Evolutionary conservation across 2,329 filamentous ascomycete species (phyloP), one percentile per base, ranked within the genome.

Genomic region (Penicillium paneum): DNA sequence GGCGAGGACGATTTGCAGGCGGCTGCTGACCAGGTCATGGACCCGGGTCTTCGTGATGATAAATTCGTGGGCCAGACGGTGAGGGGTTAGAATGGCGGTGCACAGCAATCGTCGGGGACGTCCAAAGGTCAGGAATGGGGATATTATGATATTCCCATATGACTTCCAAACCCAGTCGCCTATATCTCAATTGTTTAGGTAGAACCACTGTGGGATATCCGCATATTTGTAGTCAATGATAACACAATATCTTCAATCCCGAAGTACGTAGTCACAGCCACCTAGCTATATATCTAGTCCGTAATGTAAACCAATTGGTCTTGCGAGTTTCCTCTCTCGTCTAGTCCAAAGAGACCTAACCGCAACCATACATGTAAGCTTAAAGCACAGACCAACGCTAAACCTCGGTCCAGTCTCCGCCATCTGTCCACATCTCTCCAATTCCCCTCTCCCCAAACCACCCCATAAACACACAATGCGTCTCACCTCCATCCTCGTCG

Each of bases 1-100:
- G 74, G 73, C 1, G 73, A 75, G 57, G 67, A 67, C 40, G 72
- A 74, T 61, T 49, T 75, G 39, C 65, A 70, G 38, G 72, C 65
- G 2, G 40, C 69, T 59, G 73, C 71, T 6, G 64, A 66, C 43
- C 60, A 68, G 39, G 62, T 63, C 1, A 60, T 68, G 29, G 31
- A 35, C 26, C 46, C 38, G 6, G 53, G 17, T 7, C 13, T 32
- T 24, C 24, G 5, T 10, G 29, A 21, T n/a, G 17, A 15, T 21
- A 49, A 17, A 7, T 6, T 31, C 8, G 34, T 36, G 29, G 6
- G 17, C 5, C 19, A 41, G 13, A 31, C 29, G 15, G 38, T 43
- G 12, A 43, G 45, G 21, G 39, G 12, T 8, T 54, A 57, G 35
- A 17, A 17, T 19, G 26, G 38, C 12, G 24, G 32, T 19, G 15